Conservation (phyloP, 176 grass and related monocot species). For the Carex cristatella region DNA sequence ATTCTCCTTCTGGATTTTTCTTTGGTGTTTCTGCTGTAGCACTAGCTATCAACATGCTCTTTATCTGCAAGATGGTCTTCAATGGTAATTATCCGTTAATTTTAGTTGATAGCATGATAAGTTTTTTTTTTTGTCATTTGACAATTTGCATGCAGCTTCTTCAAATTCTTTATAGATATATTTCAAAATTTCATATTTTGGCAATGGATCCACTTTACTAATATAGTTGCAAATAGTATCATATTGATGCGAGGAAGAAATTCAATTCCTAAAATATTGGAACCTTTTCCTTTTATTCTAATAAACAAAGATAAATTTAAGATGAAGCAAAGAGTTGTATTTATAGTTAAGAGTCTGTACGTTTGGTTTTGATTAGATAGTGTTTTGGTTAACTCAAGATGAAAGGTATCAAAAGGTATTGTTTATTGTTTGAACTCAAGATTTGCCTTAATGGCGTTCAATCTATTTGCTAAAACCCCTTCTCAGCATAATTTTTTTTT, state of each 20-base stretch:
- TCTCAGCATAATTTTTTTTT: neutral
- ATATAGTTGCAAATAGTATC: neutral
- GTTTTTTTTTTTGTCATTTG: neutral
- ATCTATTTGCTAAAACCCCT: neutral
- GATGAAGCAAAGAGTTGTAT: neutral
- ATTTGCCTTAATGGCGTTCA: neutral
- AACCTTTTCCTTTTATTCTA: neutral
- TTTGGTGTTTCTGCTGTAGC: constrained; percentile 94
- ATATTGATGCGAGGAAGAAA: neutral
- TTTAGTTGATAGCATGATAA: neutral
- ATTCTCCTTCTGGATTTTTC: constrained; percentile 94
- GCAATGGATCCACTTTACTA: neutral
- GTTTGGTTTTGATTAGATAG: neutral
- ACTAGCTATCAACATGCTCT: constrained; percentile 97
- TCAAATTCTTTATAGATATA: neutral
- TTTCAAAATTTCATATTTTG: neutral
- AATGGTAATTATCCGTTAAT: constrained; percentile 50
- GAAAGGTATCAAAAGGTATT: neutral
- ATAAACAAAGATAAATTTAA: neutral
- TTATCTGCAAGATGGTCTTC: constrained; percentile 97
- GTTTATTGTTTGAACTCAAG: neutral
- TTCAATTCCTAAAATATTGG: neutral
- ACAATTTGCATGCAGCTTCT: neutral
- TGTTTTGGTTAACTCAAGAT: neutral
- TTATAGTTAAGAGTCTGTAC: neutral